These are phyloP conservation scores for Annona squamosa DNA, from an alignment of 164 flowering plant species.

Conservation along the genomic window DNA sequence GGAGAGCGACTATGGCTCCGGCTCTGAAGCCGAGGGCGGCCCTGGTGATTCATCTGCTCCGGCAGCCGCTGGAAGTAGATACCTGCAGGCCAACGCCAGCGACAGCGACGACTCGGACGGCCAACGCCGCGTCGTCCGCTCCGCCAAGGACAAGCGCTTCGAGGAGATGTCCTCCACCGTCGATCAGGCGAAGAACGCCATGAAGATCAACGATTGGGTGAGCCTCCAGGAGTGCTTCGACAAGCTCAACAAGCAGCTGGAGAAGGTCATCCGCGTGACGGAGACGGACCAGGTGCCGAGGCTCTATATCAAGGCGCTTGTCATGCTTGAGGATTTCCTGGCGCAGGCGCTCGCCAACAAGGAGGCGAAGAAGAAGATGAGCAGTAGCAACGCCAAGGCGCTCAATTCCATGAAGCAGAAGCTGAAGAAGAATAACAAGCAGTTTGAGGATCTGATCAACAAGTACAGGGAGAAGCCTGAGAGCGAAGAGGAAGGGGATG, in stretches of 20 bases:
- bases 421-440: slow-evolving; percentile 85
- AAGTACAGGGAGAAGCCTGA: slow-evolving; percentile 73
- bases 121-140: slow-evolving; percentile 58
- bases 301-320: slow-evolving; percentile 69
- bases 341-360: slow-evolving; percentile 71
- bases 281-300: slow-evolving; percentile 61
- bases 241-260: slow-evolving; percentile 81
- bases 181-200: slow-evolving; percentile 87
- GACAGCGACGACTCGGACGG: slow-evolving; percentile 68
- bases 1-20: slow-evolving; percentile 28
- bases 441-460: slow-evolving; percentile 62
- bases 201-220: slow-evolving; percentile 96
- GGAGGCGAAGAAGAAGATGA: slow-evolving; percentile 94
- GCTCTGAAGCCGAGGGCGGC: slow-evolving; percentile 13
- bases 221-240: slow-evolving; percentile 79
- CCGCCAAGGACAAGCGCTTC: slow-evolving; percentile 79
- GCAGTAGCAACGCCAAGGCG: slow-evolving; percentile 75
- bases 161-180: slow-evolving; percentile 67
- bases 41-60: slow-evolving; percentile 23
- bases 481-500: slow-evolving; percentile 51
- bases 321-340: slow-evolving; percentile 75
- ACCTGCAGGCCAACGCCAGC: slow-evolving; percentile 34
- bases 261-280: slow-evolving; percentile 75
- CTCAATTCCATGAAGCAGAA: slow-evolving; percentile 92
- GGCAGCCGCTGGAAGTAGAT: slow-evolving; percentile 32